Conservation (phyloP, 257 asterid genomes). For the Datura wrightii region DNA sequence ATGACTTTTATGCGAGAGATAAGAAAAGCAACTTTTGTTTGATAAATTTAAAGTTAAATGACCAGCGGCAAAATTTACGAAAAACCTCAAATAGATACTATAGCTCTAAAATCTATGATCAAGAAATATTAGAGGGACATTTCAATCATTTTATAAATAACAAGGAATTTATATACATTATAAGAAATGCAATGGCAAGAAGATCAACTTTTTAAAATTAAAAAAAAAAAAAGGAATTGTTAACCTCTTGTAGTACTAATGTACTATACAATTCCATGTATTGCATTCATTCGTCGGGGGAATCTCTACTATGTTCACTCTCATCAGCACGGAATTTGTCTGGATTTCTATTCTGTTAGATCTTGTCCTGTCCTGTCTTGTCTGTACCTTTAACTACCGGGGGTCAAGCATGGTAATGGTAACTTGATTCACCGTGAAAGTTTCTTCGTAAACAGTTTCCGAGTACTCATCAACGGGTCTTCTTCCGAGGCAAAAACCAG, state of each 20-base stretch:
- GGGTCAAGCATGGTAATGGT: constrained; percentile 49
- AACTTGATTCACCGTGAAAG: constrained; percentile 46
- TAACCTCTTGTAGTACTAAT: not conserved
- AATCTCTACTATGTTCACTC: not conserved
- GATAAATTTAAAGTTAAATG: no score
- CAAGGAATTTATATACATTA: not conserved
- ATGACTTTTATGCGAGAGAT: no score
- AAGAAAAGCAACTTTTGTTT: no score
- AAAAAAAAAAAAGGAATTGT: constrained; percentile 8
- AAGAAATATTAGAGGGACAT: not conserved
- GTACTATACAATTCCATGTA: not conserved
- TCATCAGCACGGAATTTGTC: not conserved
- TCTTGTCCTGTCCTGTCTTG: no score
- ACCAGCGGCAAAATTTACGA: no score
- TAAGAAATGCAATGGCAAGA: not conserved
- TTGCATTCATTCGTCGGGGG: not conserved
- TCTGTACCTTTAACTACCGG: constrained; percentile 36
- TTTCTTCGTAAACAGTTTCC: constrained; percentile 43
- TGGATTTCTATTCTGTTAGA: no score
- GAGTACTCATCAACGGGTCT: constrained; percentile 44
- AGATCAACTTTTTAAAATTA: not conserved
- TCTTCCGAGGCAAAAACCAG: constrained; percentile 50
- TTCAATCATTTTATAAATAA: not conserved
- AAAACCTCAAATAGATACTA: not conserved
- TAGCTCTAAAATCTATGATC: not conserved